These are phyloP conservation scores for Bacidia rubella DNA, from an alignment of 495 filamentous ascomycete species.

Conservation along the genomic window DNA sequence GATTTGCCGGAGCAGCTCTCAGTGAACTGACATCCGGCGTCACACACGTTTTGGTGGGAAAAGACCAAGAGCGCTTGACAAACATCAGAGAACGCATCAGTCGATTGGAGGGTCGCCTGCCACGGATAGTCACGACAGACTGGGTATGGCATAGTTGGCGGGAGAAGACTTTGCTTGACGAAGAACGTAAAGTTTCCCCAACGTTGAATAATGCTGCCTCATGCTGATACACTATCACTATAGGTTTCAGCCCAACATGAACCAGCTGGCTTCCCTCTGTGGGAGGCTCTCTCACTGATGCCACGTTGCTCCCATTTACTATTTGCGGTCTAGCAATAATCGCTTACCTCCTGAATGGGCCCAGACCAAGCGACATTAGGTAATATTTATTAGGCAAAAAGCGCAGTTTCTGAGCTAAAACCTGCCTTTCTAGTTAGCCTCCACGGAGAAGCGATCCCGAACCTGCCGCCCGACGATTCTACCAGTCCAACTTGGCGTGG, in stretches of 20 bases:
- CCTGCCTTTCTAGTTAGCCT: background rate
- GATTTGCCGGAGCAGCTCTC: slow-evolving; percentile 51
- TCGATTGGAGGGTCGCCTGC: slow-evolving; percentile 27
- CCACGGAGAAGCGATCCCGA: background rate
- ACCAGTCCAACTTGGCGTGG: too few species aligned
- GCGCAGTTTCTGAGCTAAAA: background rate
- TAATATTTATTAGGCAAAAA: background rate
- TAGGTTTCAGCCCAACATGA: background rate
- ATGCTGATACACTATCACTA: background rate
- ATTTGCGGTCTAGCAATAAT: background rate
- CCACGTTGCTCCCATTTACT: too few species aligned
- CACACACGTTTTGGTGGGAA: slow-evolving; percentile 53
- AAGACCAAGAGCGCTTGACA: slow-evolving; percentile 24
- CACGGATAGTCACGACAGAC: slow-evolving; percentile 52
- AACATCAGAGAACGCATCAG: slow-evolving; percentile 32
- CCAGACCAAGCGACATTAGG: background rate
- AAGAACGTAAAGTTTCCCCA: slow-evolving; percentile 41
- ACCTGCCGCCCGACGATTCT: background rate
- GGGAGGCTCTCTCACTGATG: too few species aligned
- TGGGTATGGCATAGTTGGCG: slow-evolving; percentile 78
- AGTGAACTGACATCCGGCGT: slow-evolving; percentile 32
- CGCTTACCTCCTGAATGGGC: too few species aligned
- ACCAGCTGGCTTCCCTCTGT: background rate
- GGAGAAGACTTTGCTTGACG: slow-evolving; percentile 67
- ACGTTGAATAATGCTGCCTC: background rate